A percentile compares a stretch with the other conserved stretches of the same genome.
Evolutionary conservation across 1,284 basidiomycete species (phyloP).

Genomic region (Amylostereum areolatum): DNA sequence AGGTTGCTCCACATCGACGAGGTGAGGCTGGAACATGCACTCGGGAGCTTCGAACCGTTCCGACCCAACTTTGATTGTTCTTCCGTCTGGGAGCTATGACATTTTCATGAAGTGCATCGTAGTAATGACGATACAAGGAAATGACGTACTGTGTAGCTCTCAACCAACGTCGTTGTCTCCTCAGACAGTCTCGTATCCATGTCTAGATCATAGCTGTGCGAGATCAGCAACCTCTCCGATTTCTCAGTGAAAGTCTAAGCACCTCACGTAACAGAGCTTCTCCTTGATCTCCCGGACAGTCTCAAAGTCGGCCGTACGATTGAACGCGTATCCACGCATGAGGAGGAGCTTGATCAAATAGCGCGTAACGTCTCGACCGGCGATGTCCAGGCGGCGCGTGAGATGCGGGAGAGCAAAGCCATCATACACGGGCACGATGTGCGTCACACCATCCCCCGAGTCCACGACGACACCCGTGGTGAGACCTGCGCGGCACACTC

Average conservation of each 20-base stretch:
- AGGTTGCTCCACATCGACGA: conserved; percentile 96
- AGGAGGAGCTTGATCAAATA: conserved; percentile 98
- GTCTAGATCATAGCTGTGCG: conserved; percentile 86
- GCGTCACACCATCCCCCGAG: conserved; percentile 98
- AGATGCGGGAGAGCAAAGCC: conserved; percentile 95
- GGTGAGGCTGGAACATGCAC: conserved; percentile 99
- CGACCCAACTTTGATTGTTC: conserved; percentile 94
- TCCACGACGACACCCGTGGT: conserved; percentile 98
- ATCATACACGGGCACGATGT: conserved; percentile 98
- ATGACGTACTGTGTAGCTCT: conserved; percentile 82
- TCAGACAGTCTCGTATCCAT: conserved; percentile 91
- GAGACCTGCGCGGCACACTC: conserved; percentile 54
- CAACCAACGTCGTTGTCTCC: conserved; percentile 95
- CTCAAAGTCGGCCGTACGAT: conserved; percentile 98
- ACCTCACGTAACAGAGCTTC: conserved; percentile 96
- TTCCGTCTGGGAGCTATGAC: conserved; percentile 86
- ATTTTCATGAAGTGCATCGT: not conserved
- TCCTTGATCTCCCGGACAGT: conserved; percentile 99
- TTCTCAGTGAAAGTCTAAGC: not conserved
- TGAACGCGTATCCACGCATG: conserved; percentile 99
- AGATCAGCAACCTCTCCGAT: not conserved
- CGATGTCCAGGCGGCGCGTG: conserved; percentile 92
- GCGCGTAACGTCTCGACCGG: conserved; percentile 95
- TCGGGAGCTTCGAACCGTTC: conserved; percentile 99
- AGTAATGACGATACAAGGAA: conserved; percentile 24